These are phyloP conservation scores for Musa itinerans DNA, from an alignment of 176 grass and related monocot genomes.

Conservation along the genomic window DNA sequence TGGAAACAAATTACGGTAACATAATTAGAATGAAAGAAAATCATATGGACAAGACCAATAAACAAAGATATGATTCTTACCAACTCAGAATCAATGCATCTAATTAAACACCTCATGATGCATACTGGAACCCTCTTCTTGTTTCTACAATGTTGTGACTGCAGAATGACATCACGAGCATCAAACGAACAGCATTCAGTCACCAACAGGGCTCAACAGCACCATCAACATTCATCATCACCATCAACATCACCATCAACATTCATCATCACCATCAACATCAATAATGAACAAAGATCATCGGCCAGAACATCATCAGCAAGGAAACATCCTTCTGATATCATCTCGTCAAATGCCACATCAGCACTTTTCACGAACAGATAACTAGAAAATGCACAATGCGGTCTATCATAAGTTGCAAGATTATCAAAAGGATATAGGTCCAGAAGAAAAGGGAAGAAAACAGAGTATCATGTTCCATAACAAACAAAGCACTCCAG, in stretches of 20 bases:
- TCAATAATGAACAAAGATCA: slow-evolving; percentile 4
- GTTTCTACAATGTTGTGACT: not conserved
- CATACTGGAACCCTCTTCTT: not conserved
- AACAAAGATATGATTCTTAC: slow-evolving; percentile 3
- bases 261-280: not conserved
- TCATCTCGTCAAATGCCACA: slow-evolving; percentile 9
- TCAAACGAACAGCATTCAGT: not conserved
- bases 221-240: slow-evolving; percentile 9
- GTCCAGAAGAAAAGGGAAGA: not conserved
- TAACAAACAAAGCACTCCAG: too few relatives aligned
- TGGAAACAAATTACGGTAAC: not conserved
- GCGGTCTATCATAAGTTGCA: slow-evolving; percentile 7
- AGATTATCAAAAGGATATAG: not conserved
- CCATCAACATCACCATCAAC: slow-evolving; percentile 8
- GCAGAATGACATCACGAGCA: not conserved
- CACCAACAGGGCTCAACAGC: slow-evolving; percentile 10
- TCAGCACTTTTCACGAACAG: slow-evolving; percentile 19
- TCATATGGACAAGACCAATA: not conserved
- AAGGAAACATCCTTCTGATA: slow-evolving; percentile 18
- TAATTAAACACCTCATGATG: not conserved
- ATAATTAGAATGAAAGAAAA: slow-evolving; percentile 1
- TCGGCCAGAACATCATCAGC: slow-evolving; percentile 7
- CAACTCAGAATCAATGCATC: not conserved
- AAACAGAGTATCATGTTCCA: not conserved
- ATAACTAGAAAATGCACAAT: slow-evolving; percentile 18